Base-by-base conservation (phyloP, 768 basidiomycete genomes). In the Leccinum subtestaceum region DNA sequence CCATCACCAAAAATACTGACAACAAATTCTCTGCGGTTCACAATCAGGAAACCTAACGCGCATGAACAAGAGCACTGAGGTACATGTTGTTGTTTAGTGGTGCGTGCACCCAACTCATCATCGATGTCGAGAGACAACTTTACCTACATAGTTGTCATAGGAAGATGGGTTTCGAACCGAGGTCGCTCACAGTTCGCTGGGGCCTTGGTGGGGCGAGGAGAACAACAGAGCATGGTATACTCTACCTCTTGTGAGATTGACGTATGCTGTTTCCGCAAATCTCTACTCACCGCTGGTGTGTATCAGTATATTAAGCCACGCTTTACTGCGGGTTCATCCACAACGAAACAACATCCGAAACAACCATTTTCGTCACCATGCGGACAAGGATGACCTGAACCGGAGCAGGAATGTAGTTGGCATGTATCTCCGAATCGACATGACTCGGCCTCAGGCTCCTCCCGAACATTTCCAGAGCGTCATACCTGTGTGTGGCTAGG, bases 151-250 rank as follows among this genome's bases (percentile, higher is more conserved):
- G 70, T 19, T 11, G 32, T 34, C 32, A 2, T 59, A 45, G 3
- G 50, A 68, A 13, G 65, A 70, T 2, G 27, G 0, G 7, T 23
- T 59, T 25, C 52, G 50, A 9, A 55, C 53, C 23, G 58, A 65
- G 48, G 43, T 73, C 3, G 64, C 63, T n/a, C 54, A 58, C 40
- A 40, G 64, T 4, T 63, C 62, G 1, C 53, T 67, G 3, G 66
- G 17, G 9, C 38, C 38, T 17, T 38, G 69, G 1, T 60, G 32
- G 4, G 31, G 32, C 17, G 40, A 32, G 12, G 40, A 56, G 23
- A 58, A 15, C 27, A 32, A 0, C 49, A 40, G 49, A 32, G 12
- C 36, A 32, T 67, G 43, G 52, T 29, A 40, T 56, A 15, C 3
- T 52, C 58, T 21, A 19, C 38, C 17, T 38, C 36, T 38, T 17